These are phyloP conservation scores for Eimeria sp. DNA, from an alignment of 169 alveolate species.

Conservation along the genomic window DNA sequence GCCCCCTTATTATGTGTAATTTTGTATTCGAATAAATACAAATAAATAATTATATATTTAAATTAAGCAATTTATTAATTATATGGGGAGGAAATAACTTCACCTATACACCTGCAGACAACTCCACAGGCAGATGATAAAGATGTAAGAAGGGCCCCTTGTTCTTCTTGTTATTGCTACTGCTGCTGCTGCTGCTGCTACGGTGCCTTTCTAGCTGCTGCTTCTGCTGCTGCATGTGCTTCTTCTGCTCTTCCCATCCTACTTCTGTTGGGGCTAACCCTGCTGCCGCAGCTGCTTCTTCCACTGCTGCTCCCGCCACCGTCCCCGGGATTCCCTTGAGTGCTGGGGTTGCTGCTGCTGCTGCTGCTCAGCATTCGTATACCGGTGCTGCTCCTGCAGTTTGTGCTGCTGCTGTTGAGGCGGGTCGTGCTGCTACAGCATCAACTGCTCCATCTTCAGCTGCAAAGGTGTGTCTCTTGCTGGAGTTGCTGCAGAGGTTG, in stretches of 20 bases:
- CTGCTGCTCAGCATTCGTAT: not conserved
- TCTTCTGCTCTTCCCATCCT: not conserved
- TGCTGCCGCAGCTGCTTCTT: slow-evolving; percentile 14
- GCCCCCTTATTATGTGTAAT: too few relatives aligned
- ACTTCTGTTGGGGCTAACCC: slow-evolving; percentile 2
- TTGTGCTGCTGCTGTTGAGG: slow-evolving; percentile 5
- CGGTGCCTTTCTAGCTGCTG: slow-evolving; percentile 18
- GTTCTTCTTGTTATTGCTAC: not conserved
- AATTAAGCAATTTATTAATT: too few relatives aligned
- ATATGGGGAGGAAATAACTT: too few relatives aligned
- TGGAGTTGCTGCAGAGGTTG: not conserved
- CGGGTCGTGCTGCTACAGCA: not conserved
- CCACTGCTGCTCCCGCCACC: too few relatives aligned
- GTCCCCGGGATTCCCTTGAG: not conserved
- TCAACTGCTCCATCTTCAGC: not conserved
- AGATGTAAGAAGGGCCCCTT: slow-evolving; percentile 1
- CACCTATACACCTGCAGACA: not conserved
- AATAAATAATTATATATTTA: too few relatives aligned
- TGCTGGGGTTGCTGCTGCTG: slow-evolving; percentile 37
- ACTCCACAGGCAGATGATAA: not conserved
- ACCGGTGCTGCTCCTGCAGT: not conserved
- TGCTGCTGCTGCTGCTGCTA: slow-evolving; percentile 39
- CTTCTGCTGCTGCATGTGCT: slow-evolving; percentile 1
- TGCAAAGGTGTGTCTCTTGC: not conserved
- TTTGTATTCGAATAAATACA: too few relatives aligned